Conservation (phyloP, 1,284 basidiomycete genomes). For the Kwoniella shivajii region DNA sequence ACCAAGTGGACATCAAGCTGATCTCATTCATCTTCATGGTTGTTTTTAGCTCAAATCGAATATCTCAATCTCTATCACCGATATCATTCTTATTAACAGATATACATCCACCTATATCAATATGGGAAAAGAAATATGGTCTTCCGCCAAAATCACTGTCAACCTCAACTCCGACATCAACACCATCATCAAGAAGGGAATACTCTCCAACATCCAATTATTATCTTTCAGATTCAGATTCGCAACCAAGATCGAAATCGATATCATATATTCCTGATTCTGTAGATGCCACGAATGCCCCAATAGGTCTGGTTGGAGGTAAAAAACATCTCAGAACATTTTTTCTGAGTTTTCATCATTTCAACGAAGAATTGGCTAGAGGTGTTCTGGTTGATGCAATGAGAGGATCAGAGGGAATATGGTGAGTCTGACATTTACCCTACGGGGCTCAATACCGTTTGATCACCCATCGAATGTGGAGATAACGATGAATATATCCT, state of each 20-base stretch:
- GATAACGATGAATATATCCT: not conserved
- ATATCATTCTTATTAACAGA: constrained; percentile 32
- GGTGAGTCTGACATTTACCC: constrained; percentile 31
- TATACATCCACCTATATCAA: constrained; percentile 26
- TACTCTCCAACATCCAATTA: not conserved
- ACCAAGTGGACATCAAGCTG: no score
- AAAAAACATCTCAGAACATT: constrained; percentile 42
- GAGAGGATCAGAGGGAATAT: constrained; percentile 38
- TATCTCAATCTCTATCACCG: constrained; percentile 4
- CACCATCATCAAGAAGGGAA: not conserved
- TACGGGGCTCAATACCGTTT: no score
- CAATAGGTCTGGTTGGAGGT: constrained; percentile 9
- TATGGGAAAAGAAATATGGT: constrained; percentile 19
- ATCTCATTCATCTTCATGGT: no score
- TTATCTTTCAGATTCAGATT: not conserved
- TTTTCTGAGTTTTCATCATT: constrained; percentile 48
- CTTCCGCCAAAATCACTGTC: not conserved
- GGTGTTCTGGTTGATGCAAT: constrained; percentile 43
- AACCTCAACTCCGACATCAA: not conserved
- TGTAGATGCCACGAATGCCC: constrained; percentile 36
- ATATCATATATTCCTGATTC: constrained; percentile 34
- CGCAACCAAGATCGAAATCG: not conserved
- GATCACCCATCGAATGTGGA: no score
- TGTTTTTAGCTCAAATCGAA: constrained; percentile 6
- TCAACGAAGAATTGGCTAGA: constrained; percentile 38